Conservation (phyloP, 805 yeast species). For the Metahyphopichia silvanorum region DNA sequence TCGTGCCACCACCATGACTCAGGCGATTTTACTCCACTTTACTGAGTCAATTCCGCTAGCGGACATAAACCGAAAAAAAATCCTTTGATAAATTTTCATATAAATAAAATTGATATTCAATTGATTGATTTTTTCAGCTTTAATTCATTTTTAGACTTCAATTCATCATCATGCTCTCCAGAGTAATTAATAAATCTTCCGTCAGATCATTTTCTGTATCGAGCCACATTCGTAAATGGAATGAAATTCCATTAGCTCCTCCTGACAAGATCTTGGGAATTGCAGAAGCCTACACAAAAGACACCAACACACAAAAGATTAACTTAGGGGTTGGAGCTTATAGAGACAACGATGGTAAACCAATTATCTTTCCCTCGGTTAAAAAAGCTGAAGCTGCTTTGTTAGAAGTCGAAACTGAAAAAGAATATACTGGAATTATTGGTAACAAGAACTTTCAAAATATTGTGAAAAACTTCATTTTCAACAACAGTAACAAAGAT, state of each 20-base stretch:
- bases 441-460: conserved; percentile 70
- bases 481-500: conserved; percentile 55
- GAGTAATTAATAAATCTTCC: too few relatives aligned
- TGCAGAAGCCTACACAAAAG: conserved; percentile 69
- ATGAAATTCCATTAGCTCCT: conserved; percentile 52
- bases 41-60: too few relatives aligned
- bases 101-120: too few relatives aligned
- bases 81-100: too few relatives aligned
- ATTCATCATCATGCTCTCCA: too few relatives aligned
- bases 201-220: conserved; percentile 9
- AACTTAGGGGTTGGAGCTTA: conserved; percentile 90
- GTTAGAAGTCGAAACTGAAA: conserved; percentile 52
- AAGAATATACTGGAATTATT: conserved; percentile 83
- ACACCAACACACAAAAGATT: conserved; percentile 54
- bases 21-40: too few relatives aligned
- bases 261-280: conserved; percentile 87
- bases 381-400: conserved; percentile 58
- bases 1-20: too few relatives aligned
- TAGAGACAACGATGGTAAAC: conserved; percentile 82
- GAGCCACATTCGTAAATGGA: conserved; percentile 16
- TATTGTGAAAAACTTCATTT: conserved; percentile 68
- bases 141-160: too few relatives aligned
- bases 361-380: conserved; percentile 82
- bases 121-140: too few relatives aligned
- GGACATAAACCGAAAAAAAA: too few relatives aligned